A percentile compares a stretch with the other conserved stretches of the same genome.
Conservation (phyloP, 495 filamentous ascomycete species). For the Hyaloscypha finlandica region DNA sequence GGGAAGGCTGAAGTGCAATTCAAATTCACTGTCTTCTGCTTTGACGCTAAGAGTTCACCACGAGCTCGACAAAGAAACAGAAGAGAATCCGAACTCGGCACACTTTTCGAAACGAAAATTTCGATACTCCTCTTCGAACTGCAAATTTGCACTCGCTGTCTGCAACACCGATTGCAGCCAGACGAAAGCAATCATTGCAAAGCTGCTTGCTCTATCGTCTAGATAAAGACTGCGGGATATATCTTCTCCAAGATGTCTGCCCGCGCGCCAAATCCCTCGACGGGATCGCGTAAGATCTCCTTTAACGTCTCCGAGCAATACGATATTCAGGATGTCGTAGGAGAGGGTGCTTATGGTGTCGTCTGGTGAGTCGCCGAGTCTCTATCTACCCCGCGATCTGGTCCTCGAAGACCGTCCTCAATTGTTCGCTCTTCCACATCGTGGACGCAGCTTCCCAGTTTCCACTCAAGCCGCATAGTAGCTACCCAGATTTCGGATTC, state of each 20-base stretch:
- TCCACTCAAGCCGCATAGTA: slow-evolving; percentile 5
- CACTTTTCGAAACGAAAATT: slow-evolving; percentile 1
- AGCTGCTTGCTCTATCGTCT: not conserved
- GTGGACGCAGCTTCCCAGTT: not conserved
- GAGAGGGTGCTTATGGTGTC: slow-evolving; percentile 97
- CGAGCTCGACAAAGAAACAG: slow-evolving; percentile 9
- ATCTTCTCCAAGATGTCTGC: slow-evolving; percentile 15
- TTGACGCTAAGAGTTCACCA: not conserved
- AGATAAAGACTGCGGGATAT: not conserved
- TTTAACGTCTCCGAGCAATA: slow-evolving; percentile 99
- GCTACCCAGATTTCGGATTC: slow-evolving; percentile 6
- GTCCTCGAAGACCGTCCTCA: not conserved
- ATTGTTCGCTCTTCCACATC: not conserved
- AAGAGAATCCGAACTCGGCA: not conserved
- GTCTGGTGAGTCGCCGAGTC: slow-evolving; percentile 72
- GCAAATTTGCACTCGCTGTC: not conserved
- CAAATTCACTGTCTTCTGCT: slow-evolving; percentile 1
- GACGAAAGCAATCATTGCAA: not conserved
- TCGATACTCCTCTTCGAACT: not conserved
- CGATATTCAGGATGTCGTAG: slow-evolving; percentile 98
- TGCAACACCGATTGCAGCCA: slow-evolving; percentile 1
- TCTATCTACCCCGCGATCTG: not conserved
- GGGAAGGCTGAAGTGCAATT: not conserved
- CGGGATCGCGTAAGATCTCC: slow-evolving; percentile 90
- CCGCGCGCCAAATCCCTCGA: slow-evolving; percentile 46